Conservation (phyloP, 2,329 filamentous ascomycete species). For the Hymenoscyphus fructigenus region DNA sequence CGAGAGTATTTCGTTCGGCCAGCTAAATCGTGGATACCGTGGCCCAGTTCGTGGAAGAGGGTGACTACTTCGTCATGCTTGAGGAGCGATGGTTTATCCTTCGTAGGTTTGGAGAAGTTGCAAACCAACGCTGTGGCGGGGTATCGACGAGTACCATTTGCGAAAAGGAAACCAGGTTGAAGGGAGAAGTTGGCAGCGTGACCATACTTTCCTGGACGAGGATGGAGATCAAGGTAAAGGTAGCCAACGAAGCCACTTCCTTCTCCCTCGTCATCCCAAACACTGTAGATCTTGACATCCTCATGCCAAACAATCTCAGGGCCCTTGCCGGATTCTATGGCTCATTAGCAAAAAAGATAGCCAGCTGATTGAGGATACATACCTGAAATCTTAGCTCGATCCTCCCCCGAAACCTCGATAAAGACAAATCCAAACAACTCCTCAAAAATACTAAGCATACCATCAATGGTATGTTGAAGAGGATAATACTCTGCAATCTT, state of each 20-base stretch:
- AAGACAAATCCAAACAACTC: constrained; percentile 78
- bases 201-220: constrained; percentile 78
- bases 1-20: constrained; percentile 61
- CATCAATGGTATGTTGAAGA: constrained; percentile 67
- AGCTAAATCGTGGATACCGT: constrained; percentile 69
- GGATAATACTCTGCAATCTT: constrained; percentile 85
- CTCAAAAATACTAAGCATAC: constrained; percentile 83
- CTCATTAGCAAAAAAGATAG: constrained; percentile 6
- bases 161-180: constrained; percentile 66
- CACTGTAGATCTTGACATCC: constrained; percentile 78
- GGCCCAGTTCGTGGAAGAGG: constrained; percentile 75
- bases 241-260: constrained; percentile 76
- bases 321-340: constrained; percentile 30
- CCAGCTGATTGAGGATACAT: constrained; percentile 8
- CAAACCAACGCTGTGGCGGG: constrained; percentile 79
- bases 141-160: constrained; percentile 70
- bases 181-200: constrained; percentile 85
- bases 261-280: constrained; percentile 74
- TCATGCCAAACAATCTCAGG: constrained; percentile 70
- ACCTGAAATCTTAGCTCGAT: constrained; percentile 47
- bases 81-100: constrained; percentile 73
- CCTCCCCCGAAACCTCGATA: constrained; percentile 67
- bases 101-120: constrained; percentile 80
- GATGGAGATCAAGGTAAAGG: constrained; percentile 79
- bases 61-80: constrained; percentile 84